Evolutionary conservation across 768 basidiomycete species (phyloP).

Genomic region (Neoboletus subvelutipes): DNA sequence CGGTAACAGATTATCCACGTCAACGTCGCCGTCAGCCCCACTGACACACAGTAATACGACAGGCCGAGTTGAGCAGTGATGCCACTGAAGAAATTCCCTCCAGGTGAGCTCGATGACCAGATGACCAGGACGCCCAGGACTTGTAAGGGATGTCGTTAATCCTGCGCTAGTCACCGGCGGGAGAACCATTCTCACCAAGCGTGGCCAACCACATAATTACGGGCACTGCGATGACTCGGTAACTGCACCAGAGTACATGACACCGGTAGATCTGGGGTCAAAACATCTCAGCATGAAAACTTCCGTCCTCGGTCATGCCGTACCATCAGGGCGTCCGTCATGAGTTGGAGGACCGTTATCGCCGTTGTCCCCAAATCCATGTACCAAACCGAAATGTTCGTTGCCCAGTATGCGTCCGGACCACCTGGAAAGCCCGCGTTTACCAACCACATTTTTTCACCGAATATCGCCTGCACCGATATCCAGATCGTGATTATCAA

Average conservation of each 20-base stretch:
- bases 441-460: constrained; percentile 38
- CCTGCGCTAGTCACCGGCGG: neutral
- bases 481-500: constrained; percentile 35
- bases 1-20: constrained; percentile 22
- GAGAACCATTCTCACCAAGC: constrained; percentile 20
- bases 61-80: constrained; percentile 16
- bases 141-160: constrained; percentile 4
- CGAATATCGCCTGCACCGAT: constrained; percentile 30
- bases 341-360: constrained; percentile 31
- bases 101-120: constrained; percentile 16
- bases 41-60: constrained; percentile 20
- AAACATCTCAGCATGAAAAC: neutral
- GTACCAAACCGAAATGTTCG: constrained; percentile 29
- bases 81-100: constrained; percentile 19
- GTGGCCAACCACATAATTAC: constrained; percentile 23
- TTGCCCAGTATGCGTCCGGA: constrained; percentile 32
- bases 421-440: constrained; percentile 35
- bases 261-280: constrained; percentile 39
- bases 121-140: constrained; percentile 20
- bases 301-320: constrained; percentile 1
- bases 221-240: constrained; percentile 19
- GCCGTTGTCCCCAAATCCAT: constrained; percentile 32
- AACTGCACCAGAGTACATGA: constrained; percentile 32
- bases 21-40: constrained; percentile 22
- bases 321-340: constrained; percentile 42